phyloP scores from a whole-genome alignment of 306 rosid species.

The Coriaria nepalensis region DNA sequence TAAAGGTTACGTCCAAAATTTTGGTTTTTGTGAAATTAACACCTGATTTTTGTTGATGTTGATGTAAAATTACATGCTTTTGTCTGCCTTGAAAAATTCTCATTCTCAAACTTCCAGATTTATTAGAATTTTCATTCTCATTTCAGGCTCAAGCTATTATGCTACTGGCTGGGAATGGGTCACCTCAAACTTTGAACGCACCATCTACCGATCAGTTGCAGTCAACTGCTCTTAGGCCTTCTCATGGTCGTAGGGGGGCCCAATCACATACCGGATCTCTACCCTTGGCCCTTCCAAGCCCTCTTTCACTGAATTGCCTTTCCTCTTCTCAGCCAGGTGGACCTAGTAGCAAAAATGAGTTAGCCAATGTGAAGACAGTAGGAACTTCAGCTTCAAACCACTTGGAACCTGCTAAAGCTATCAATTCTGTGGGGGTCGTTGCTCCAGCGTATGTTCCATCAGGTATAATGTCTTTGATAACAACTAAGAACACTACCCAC shows the following conservation, averaged over 20 bases:
- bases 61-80: too few relatives aligned
- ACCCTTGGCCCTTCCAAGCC: constrained; percentile 24
- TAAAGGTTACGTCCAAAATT: background rate
- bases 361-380: constrained; percentile 23
- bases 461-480: constrained; percentile 28
- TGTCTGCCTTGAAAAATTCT: background rate
- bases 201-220: constrained; percentile 32
- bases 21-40: background rate
- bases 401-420: constrained; percentile 32
- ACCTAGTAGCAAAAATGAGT: constrained; percentile 29
- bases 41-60: too few relatives aligned
- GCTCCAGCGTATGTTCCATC: constrained; percentile 30
- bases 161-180: constrained; percentile 67
- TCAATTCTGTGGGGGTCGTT: constrained; percentile 23
- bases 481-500: too few relatives aligned
- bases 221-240: constrained; percentile 23
- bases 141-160: constrained; percentile 75
- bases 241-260: constrained; percentile 28
- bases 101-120: background rate
- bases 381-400: constrained; percentile 26
- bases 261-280: constrained; percentile 26
- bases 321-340: constrained; percentile 24
- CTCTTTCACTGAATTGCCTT: constrained; percentile 27
- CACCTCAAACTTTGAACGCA: constrained; percentile 20
- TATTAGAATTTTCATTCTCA: constrained; percentile 1